These are phyloP conservation scores for Stephanocyclus meneghinianus DNA, from an alignment of 352 stramenopile genomes.

Conservation along the genomic window DNA sequence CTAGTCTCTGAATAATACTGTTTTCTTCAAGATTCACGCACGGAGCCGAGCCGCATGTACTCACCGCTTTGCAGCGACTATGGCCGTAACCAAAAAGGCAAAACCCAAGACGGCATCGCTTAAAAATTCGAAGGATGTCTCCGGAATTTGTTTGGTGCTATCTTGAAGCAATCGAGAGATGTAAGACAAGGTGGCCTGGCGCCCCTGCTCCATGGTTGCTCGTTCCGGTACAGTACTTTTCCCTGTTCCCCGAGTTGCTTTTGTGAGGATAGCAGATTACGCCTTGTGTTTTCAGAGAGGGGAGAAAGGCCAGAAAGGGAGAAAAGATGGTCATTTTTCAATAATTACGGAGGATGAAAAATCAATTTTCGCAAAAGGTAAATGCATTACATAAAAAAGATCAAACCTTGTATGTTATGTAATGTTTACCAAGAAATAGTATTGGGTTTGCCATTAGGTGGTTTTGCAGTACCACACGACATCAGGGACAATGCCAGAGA, in stretches of 20 bases:
- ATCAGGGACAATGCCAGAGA: no score
- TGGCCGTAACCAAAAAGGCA: constrained; percentile 66
- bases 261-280: not conserved
- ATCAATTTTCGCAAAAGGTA: no score
- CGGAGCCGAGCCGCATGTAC: constrained; percentile 11
- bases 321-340: no score
- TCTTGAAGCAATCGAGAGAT: constrained; percentile 17
- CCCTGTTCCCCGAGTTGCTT: not conserved
- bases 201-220: not conserved
- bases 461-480: no score
- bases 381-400: no score
- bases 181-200: not conserved
- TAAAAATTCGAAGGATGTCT: constrained; percentile 68
- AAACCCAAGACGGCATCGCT: constrained; percentile 61
- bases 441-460: no score
- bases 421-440: no score
- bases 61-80: constrained; percentile 66
- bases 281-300: not conserved
- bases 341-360: no score
- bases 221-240: not conserved
- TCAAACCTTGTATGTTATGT: no score
- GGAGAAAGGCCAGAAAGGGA: no score
- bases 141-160: constrained; percentile 28
- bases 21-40: not conserved
- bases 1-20: not conserved